Conservation (phyloP, 306 rosid species). For the Lathyrus aphaca region DNA sequence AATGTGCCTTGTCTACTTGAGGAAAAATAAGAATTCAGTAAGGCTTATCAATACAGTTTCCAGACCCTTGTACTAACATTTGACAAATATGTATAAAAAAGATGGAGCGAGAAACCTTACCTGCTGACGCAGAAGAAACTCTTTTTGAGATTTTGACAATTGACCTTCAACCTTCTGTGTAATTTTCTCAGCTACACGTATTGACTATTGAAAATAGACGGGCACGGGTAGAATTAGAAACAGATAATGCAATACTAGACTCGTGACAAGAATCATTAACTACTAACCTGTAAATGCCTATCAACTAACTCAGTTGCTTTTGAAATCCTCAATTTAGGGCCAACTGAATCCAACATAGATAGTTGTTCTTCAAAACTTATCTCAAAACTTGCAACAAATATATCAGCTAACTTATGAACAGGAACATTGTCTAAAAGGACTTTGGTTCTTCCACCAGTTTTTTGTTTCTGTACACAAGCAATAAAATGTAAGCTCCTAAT, state of each 20-base stretch:
- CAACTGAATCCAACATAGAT: slow-evolving; percentile 90
- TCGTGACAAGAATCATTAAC: slow-evolving; percentile 24
- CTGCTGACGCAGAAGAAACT: slow-evolving; percentile 98
- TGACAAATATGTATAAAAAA: slow-evolving; percentile 25
- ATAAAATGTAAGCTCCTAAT: slow-evolving; percentile 37
- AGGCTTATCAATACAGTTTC: background rate
- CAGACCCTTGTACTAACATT: slow-evolving; percentile 20
- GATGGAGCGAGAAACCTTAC: slow-evolving; percentile 50
- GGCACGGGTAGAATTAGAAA: slow-evolving; percentile 42
- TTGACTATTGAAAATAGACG: slow-evolving; percentile 69
- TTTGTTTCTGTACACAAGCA: slow-evolving; percentile 76
- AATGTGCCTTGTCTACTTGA: background rate
- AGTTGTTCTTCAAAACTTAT: slow-evolving; percentile 99
- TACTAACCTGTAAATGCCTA: slow-evolving; percentile 90
- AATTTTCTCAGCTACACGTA: slow-evolving; percentile 99
- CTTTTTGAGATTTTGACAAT: slow-evolving; percentile 95
- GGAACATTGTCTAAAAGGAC: slow-evolving; percentile 96
- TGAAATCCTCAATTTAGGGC: slow-evolving; percentile 89
- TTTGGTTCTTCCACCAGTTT: slow-evolving; percentile 96
- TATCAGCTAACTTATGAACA: slow-evolving; percentile 96
- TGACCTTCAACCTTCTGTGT: slow-evolving; percentile 99
- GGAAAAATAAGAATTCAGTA: slow-evolving; percentile 1
- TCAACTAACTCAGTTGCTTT: slow-evolving; percentile 98
- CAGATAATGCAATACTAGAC: slow-evolving; percentile 31
- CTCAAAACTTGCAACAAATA: slow-evolving; percentile 99